Evolutionary conservation across 257 asterid species (phyloP).

Genomic region (Przewalskia tangutica): DNA sequence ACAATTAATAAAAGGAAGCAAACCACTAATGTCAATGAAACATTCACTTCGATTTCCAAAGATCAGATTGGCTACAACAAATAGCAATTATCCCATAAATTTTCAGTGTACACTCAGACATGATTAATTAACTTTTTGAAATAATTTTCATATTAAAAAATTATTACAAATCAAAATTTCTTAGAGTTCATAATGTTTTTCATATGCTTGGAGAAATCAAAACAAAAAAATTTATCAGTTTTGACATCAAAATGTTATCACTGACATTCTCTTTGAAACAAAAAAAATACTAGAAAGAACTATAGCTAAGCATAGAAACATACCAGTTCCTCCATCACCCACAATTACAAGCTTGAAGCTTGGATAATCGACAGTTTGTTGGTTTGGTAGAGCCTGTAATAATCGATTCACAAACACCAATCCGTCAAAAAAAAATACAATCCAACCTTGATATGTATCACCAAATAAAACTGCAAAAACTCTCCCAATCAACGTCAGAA

Average conservation of each 20-base stretch:
- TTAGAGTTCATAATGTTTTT: neutral
- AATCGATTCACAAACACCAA: neutral
- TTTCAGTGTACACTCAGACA: neutral
- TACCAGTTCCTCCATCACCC: constrained; percentile 79
- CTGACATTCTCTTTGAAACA: neutral
- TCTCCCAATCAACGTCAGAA: neutral
- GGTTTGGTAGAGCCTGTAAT: constrained; percentile 50
- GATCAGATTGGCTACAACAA: neutral
- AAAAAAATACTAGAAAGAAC: neutral
- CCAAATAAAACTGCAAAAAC: neutral
- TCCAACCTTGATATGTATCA: neutral
- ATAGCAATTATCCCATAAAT: neutral
- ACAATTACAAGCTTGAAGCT: constrained; percentile 79
- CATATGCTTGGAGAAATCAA: neutral
- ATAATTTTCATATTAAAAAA: neutral
- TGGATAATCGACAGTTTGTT: constrained; percentile 66
- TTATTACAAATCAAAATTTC: neutral
- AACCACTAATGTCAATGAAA: neutral
- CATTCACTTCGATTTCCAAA: neutral
- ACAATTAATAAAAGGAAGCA: constrained; percentile 7
- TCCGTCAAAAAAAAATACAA: neutral
- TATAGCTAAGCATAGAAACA: neutral
- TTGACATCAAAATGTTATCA: neutral
- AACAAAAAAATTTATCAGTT: neutral
- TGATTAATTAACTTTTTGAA: neutral